Evolutionary conservation across 257 asterid species (phyloP).

Genomic region (Scutellaria minor): DNA sequence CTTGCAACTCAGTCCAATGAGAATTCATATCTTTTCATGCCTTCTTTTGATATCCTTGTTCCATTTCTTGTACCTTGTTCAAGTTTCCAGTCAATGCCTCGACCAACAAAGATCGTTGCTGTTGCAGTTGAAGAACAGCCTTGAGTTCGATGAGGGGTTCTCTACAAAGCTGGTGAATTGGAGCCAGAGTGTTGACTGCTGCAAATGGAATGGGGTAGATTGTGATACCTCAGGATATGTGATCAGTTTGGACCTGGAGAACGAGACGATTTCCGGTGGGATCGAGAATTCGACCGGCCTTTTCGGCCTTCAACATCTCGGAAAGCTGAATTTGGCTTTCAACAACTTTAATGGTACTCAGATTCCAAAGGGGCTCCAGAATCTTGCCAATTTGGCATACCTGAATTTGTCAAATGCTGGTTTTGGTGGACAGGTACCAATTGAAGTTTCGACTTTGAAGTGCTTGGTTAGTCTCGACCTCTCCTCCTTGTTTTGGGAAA

Average conservation of each 20-base stretch:
- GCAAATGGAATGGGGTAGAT: conserved; percentile 59
- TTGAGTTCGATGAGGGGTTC: conserved; percentile 1
- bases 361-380: conserved; percentile 48
- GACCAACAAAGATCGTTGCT: conserved; percentile 45
- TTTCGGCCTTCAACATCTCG: conserved; percentile 43
- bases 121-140: conserved; percentile 45
- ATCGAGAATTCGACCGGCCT: conserved; percentile 47
- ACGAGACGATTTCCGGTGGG: conserved; percentile 41
- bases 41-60: conserved; percentile 42
- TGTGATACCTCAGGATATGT: conserved; percentile 60
- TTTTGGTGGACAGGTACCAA: conserved; percentile 51
- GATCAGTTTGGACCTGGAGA: conserved; percentile 46
- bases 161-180: conserved; percentile 50
- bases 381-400: conserved; percentile 42
- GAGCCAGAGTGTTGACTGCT: conserved; percentile 51
- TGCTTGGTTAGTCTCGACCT: conserved; percentile 51
- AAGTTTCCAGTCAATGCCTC: conserved; percentile 46
- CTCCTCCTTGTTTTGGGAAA: conserved; percentile 31
- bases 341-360: conserved; percentile 36
- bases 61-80: conserved; percentile 15
- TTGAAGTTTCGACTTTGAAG: conserved; percentile 42
- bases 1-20: conserved; percentile 47
- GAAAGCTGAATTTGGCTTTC: conserved; percentile 50
- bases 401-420: conserved; percentile 58
- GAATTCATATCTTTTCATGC: conserved; percentile 44